Evolutionary conservation across 345 rosid species (phyloP), one percentile per base, ranked within the genome.

Genomic region (Moringa oleifera): DNA sequence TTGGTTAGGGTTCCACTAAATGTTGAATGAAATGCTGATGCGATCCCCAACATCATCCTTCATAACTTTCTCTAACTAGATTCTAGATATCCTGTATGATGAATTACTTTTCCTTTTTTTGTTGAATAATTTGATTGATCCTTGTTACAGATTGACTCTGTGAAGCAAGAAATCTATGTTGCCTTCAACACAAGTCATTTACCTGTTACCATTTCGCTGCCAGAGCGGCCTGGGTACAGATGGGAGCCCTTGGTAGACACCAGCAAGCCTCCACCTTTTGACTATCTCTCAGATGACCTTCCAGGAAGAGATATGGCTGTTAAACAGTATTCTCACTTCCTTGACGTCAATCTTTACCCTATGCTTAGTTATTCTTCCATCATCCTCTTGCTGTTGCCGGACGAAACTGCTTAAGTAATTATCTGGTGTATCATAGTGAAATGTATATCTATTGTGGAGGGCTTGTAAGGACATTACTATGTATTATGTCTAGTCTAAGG

Each of bases 161-260:
- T 79, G 64, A 90, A 88, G 82, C 73, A 75, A 58, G 95, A 93
- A 77, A 82, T 93, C 73, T 93, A 93, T 57, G 67, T 90, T 15
- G 99, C 86, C 18, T 90, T 94, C 66, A 94, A 88, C 65, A 67
- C 95, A 16, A 86, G 87, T 67, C 95, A 90, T 66, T 63, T 86
- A 68, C 80, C 95, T 1, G 85, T 79, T 37, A 77, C 66, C 20
- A 61, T 88, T 25, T 41, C 82, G n/a, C 83, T 94, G 23, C 97
- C 99, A 9, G 82, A 90, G 56, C 73, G 97, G 12, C 85, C 85
- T 24, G 95, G 95, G 57, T 80, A 79, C 76, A 68, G 86, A 76
- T 93, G 99, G 99, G 85, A 85, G 63, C 85, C 96, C 54, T 68
- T 90, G 73, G 92, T 88, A 59, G 97, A 93, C 79, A 90, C 99